Conservation (phyloP, 495 filamentous ascomycete species). For the Talaromyces thailandensis region DNA sequence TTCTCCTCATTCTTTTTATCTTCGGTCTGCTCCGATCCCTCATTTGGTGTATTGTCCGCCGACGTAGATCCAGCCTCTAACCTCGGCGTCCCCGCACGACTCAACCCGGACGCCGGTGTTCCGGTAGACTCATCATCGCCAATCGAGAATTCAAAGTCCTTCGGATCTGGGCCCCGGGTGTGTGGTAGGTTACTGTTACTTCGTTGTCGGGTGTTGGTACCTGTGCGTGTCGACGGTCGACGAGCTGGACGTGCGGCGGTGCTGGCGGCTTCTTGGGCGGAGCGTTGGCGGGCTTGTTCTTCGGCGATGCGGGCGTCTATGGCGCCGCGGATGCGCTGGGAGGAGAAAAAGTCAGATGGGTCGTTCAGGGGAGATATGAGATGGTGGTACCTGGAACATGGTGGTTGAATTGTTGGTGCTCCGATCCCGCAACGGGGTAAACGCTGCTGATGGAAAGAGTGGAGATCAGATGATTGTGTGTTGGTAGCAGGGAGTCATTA, state of each 20-base stretch:
- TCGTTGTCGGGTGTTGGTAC: conserved; percentile 24
- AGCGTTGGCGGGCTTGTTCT: conserved; percentile 73
- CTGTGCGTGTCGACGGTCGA: conserved; percentile 35
- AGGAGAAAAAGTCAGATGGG: background rate
- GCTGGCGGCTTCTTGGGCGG: background rate
- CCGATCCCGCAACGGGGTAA: conserved; percentile 16
- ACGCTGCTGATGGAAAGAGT: conserved; percentile 6
- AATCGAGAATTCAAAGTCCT: conserved; percentile 76
- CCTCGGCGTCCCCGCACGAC: conserved; percentile 45
- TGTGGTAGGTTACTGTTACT: conserved; percentile 36
- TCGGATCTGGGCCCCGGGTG: conserved; percentile 57
- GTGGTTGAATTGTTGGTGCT: conserved; percentile 4
- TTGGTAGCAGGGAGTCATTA: no score
- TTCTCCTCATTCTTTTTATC: conserved; percentile 15
- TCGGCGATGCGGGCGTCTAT: conserved; percentile 82
- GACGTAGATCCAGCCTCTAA: conserved; percentile 17
- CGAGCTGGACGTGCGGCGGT: conserved; percentile 36
- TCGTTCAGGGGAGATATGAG: background rate
- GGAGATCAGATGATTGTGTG: background rate
- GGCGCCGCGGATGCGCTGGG: conserved; percentile 78
- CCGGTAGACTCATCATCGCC: conserved; percentile 59
- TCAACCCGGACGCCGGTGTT: conserved; percentile 10
- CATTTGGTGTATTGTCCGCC: background rate
- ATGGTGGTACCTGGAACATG: conserved; percentile 37
- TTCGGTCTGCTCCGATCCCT: background rate